These are phyloP conservation scores for Prunus campanulata DNA, from an alignment of 306 rosid species.

Conservation along the genomic window DNA sequence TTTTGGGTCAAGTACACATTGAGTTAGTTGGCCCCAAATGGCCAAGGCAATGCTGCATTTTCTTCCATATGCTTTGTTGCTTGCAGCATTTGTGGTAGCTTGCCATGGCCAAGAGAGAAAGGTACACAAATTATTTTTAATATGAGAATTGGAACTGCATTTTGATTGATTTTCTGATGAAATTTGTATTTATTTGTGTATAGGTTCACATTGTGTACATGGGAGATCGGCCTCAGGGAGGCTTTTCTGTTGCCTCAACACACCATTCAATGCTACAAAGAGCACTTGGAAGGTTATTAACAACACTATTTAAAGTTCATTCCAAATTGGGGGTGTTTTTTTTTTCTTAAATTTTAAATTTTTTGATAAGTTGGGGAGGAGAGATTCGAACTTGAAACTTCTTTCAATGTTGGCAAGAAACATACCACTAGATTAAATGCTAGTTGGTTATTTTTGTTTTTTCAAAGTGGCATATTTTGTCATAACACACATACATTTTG, in stretches of 20 bases:
- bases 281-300: slow-evolving; percentile 32
- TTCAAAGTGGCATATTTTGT: too few relatives aligned
- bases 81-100: slow-evolving; percentile 19
- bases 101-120: slow-evolving; percentile 27
- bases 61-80: slow-evolving; percentile 14
- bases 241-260: slow-evolving; percentile 4
- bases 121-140: slow-evolving; percentile 2
- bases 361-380: too few relatives aligned
- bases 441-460: too few relatives aligned
- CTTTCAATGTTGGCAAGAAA: too few relatives aligned
- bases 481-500: too few relatives aligned
- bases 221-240: slow-evolving; percentile 25
- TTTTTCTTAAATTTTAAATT: too few relatives aligned
- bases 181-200: background rate
- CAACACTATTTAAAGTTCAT: background rate
- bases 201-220: slow-evolving; percentile 32
- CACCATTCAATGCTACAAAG: slow-evolving; percentile 29
- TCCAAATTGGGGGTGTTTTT: background rate
- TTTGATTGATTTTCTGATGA: background rate
- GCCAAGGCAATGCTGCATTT: slow-evolving; percentile 8
- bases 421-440: too few relatives aligned
- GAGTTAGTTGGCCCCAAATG: background rate
- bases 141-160: background rate
- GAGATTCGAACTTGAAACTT: too few relatives aligned
- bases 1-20: too few relatives aligned